These are phyloP conservation scores for Gracilaria domingensis DNA, from an alignment of 23 red algal genomes.

Conservation along the genomic window DNA sequence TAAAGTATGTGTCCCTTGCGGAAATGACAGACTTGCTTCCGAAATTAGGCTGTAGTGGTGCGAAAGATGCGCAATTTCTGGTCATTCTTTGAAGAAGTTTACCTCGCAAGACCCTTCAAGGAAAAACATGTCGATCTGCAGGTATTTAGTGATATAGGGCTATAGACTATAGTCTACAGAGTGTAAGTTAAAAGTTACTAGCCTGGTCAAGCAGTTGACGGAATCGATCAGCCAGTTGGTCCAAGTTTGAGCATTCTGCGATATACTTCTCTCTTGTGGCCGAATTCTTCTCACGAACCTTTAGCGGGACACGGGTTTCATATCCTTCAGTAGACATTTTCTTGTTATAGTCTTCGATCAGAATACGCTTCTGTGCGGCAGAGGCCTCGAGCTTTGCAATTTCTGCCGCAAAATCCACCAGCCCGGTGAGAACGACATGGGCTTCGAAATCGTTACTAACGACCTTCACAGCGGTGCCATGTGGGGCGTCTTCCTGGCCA, in stretches of 20 bases:
- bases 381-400: conserved; percentile 80
- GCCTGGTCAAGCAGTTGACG: conserved; percentile 36
- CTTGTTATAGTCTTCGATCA: conserved; percentile 74
- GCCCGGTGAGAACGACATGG: conserved; percentile 76
- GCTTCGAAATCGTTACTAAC: conserved; percentile 73
- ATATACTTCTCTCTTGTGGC: conserved; percentile 54
- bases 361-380: conserved; percentile 72
- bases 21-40: too few relatives aligned
- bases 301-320: conserved; percentile 76
- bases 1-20: too few relatives aligned
- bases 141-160: not conserved
- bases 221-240: conserved; percentile 62
- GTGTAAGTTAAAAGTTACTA: conserved; percentile 23
- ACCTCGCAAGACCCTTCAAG: not conserved
- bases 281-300: conserved; percentile 66
- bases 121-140: not conserved
- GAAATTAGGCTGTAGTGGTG: too few relatives aligned
- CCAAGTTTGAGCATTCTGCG: conserved; percentile 46
- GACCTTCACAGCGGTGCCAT: conserved; percentile 79
- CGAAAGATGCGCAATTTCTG: too few relatives aligned
- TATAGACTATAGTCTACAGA: too few relatives aligned
- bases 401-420: conserved; percentile 90
- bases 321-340: conserved; percentile 71
- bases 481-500: conserved; percentile 42
- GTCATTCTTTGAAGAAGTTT: not conserved